Base-by-base conservation (phyloP, 2,329 filamentous ascomycete species). In the Pseudophaeomoniella oleicola region DNA sequence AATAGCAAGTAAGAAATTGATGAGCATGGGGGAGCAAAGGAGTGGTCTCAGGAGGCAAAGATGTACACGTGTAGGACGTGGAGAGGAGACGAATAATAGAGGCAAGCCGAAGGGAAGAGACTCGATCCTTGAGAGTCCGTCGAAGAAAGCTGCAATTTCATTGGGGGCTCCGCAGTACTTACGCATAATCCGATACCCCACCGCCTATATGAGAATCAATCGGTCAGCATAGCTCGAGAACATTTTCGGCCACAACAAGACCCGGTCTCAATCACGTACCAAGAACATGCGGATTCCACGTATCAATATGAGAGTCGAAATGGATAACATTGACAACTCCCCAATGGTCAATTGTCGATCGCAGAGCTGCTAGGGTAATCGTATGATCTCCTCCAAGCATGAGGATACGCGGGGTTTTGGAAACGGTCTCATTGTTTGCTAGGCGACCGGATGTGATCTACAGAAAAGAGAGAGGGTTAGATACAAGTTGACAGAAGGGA, bases 331-430 rank as follows among this genome's bases (percentile, higher is more conserved):
- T 71, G 2, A 72, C 64, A 11, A 58, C 49, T 1, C 68, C 69
- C 61, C 63, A 72, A 34, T 62, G 58, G 3, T 60, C 41, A 43
- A 60, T 51, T 0, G 65, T 63, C 2, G 67, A 69, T 35, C 69
- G 50, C 43, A 72, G 46, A 1, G 67, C 67, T 2, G 66, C 62
- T 4, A 72, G 51, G 0, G 69, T 72, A 0, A 67, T 72, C 1
- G 68, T 71, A 50, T 73, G 69, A 44, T 73, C 68, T 16, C 69
- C 69, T 9, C 69, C 68, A 0, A 72, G 49, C 1, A 63, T 66
- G 18, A 72, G 59, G 35, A 73, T 69, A 14, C 67, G 57, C 10
- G 69, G 69, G 9, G 58, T 58, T 2, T 44, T 44, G 35, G 58
- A 60, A 10, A 58, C 37, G 5, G 45, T 50, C 5, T 54, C 59